These are phyloP conservation scores for Massariosphaeria phaeospora DNA, from an alignment of 495 filamentous ascomycete genomes.

Conservation along the genomic window DNA sequence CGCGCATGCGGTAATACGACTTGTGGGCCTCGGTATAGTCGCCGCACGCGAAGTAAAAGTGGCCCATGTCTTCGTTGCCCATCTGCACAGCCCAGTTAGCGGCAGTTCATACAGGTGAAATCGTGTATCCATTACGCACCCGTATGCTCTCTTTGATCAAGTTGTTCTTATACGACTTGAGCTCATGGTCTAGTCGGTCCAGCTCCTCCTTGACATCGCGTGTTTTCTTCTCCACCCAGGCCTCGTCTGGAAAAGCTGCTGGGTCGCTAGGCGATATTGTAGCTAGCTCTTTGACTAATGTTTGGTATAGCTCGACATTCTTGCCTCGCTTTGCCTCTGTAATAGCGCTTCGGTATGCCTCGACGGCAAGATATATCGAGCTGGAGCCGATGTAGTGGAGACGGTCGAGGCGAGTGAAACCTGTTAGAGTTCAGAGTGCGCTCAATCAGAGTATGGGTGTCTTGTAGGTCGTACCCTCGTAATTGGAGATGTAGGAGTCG, in stretches of 20 bases:
- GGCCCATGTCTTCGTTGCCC: conserved; percentile 70
- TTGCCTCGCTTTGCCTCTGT: conserved; percentile 66
- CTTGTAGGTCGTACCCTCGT: conserved; percentile 57
- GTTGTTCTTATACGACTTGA: conserved; percentile 95
- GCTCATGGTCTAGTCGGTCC: conserved; percentile 69
- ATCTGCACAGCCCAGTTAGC: conserved; percentile 49
- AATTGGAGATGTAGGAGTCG: conserved; percentile 87
- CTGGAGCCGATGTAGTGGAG: conserved; percentile 73
- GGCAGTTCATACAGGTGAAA: not conserved
- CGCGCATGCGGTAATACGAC: conserved; percentile 68
- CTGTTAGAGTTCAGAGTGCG: conserved; percentile 38
- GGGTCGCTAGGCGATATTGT: conserved; percentile 61
- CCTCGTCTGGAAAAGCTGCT: conserved; percentile 59
- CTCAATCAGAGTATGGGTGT: conserved; percentile 6
- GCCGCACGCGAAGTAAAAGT: conserved; percentile 61
- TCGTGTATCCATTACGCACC: conserved; percentile 47
- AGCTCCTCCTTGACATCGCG: conserved; percentile 61
- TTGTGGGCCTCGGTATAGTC: conserved; percentile 59
- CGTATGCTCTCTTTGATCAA: conserved; percentile 95
- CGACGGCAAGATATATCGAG: conserved; percentile 69
- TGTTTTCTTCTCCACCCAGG: conserved; percentile 62
- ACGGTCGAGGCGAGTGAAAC: conserved; percentile 70
- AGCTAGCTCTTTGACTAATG: conserved; percentile 59
- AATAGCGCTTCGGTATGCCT: conserved; percentile 75
- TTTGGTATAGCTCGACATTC: conserved; percentile 66